phyloP scores from a whole-genome alignment of 2,329 filamentous ascomycete genomes.

The Tolypocladium tropicale region DNA sequence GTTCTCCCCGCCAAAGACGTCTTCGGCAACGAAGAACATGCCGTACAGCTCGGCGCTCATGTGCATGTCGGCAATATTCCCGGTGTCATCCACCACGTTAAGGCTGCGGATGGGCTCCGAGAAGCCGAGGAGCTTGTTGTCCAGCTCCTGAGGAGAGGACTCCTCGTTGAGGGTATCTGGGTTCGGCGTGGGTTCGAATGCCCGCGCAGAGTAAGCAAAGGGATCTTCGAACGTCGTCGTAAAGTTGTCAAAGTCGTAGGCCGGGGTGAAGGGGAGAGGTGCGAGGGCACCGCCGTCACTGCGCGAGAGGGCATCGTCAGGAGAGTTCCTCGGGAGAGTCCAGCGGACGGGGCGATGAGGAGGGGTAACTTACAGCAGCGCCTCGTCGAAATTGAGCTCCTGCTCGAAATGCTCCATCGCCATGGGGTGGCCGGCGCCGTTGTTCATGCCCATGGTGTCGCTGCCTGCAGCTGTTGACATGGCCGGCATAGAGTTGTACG shows the following conservation, averaged over 20 bases:
- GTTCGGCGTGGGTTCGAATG: slow-evolving; percentile 33
- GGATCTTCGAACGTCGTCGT: slow-evolving; percentile 56
- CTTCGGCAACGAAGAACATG: slow-evolving; percentile 83
- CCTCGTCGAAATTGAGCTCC: slow-evolving; percentile 44
- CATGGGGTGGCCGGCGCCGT: slow-evolving; percentile 25
- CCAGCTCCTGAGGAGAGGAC: slow-evolving; percentile 45
- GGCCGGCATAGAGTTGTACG: slow-evolving; percentile 46
- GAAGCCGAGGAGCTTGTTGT: slow-evolving; percentile 67
- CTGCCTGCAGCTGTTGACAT: slow-evolving; percentile 33
- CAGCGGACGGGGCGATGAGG: neutral
- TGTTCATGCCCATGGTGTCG: slow-evolving; percentile 37
- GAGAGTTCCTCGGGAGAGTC: neutral
- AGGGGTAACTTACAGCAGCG: slow-evolving; percentile 38
- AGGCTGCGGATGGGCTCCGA: slow-evolving; percentile 50
- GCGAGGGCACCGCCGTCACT: slow-evolving; percentile 24
- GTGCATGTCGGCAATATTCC: slow-evolving; percentile 50
- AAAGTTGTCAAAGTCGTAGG: slow-evolving; percentile 51
- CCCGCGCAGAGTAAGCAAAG: slow-evolving; percentile 45
- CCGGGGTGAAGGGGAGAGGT: slow-evolving; percentile 42
- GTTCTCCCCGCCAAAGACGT: slow-evolving; percentile 57
- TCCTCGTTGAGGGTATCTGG: slow-evolving; percentile 34
- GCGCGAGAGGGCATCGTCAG: neutral
- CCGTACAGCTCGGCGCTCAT: slow-evolving; percentile 71
- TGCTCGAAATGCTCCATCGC: slow-evolving; percentile 41
- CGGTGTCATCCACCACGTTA: slow-evolving; percentile 55